phyloP scores from a whole-genome alignment of 768 basidiomycete genomes.

The Dentipellis sp. region DNA sequence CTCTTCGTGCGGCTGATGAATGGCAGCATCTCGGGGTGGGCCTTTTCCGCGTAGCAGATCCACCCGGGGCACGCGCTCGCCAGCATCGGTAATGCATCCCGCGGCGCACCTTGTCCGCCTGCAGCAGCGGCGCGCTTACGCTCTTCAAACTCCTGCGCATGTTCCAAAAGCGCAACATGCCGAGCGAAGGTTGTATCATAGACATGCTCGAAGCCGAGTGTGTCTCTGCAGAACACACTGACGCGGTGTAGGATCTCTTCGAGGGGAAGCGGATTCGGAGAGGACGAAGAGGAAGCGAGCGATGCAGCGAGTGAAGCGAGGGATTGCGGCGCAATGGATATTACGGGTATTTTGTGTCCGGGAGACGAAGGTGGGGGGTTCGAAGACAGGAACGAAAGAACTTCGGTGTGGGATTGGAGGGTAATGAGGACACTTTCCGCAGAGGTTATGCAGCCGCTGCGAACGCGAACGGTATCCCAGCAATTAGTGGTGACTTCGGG shows the following conservation, averaged over 20 bases:
- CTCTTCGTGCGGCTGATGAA: slow-evolving; percentile 86
- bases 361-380: slow-evolving; percentile 35
- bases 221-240: slow-evolving; percentile 54
- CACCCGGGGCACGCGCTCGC: slow-evolving; percentile 97
- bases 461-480: background rate
- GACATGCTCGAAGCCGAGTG: slow-evolving; percentile 71
- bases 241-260: slow-evolving; percentile 61
- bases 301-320: slow-evolving; percentile 74
- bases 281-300: slow-evolving; percentile 35
- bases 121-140: slow-evolving; percentile 16
- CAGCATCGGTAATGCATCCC: slow-evolving; percentile 64
- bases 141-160: slow-evolving; percentile 64
- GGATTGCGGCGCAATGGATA: slow-evolving; percentile 86
- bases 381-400: slow-evolving; percentile 63
- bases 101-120: slow-evolving; percentile 15
- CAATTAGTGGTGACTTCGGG: slow-evolving; percentile 3
- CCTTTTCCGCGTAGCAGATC: slow-evolving; percentile 99
- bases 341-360: slow-evolving; percentile 48
- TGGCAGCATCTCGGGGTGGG: slow-evolving; percentile 88
- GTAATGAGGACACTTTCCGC: slow-evolving; percentile 97
- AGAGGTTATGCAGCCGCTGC: slow-evolving; percentile 95
- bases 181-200: slow-evolving; percentile 95
- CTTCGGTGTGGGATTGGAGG: slow-evolving; percentile 90
- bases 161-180: slow-evolving; percentile 77
- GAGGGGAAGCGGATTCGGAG: slow-evolving; percentile 33